These are phyloP conservation scores for Lecanicillium sp. DNA, from an alignment of 2,329 filamentous ascomycete species.

Conservation along the genomic window DNA sequence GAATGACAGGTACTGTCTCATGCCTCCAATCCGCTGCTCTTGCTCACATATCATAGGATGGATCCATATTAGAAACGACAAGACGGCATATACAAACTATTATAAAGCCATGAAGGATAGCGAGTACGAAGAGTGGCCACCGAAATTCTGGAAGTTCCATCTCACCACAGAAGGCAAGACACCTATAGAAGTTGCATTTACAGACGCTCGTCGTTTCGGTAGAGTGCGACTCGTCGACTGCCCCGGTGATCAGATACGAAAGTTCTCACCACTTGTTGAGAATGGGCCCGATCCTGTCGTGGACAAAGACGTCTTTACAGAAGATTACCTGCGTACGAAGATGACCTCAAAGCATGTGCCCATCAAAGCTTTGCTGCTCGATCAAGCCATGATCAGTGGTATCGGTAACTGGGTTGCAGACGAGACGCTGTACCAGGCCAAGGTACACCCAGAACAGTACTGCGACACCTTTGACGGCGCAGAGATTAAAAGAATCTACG, in stretches of 20 bases:
- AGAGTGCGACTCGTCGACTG: conserved; percentile 78
- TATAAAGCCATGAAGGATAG: conserved; percentile 62
- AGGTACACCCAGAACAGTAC: conserved; percentile 87
- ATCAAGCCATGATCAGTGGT: conserved; percentile 82
- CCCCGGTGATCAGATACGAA: conserved; percentile 64
- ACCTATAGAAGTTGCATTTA: conserved; percentile 62
- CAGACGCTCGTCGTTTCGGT: conserved; percentile 71
- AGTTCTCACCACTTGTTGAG: conserved; percentile 70
- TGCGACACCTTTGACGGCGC: conserved; percentile 68
- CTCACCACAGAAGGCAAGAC: conserved; percentile 53
- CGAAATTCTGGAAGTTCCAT: conserved; percentile 81
- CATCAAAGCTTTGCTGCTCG: conserved; percentile 79
- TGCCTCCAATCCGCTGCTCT: neutral
- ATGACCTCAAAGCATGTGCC: conserved; percentile 72
- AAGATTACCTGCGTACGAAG: conserved; percentile 64
- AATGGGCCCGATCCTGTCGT: conserved; percentile 91
- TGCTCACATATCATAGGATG: conserved; percentile 44
- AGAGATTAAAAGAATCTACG: conserved; percentile 65
- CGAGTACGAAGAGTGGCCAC: conserved; percentile 66
- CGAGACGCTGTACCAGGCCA: conserved; percentile 84
- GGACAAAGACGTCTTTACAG: conserved; percentile 69
- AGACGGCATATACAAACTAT: conserved; percentile 72
- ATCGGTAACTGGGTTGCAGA: conserved; percentile 98
- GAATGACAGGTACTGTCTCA: conserved; percentile 48
- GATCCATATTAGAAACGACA: conserved; percentile 76